Percentiles rank a stretch among this genome's conserved stretches.
Evolutionary conservation across 169 alveolate species (phyloP).

Genomic region (Amoebophrya sp.): DNA sequence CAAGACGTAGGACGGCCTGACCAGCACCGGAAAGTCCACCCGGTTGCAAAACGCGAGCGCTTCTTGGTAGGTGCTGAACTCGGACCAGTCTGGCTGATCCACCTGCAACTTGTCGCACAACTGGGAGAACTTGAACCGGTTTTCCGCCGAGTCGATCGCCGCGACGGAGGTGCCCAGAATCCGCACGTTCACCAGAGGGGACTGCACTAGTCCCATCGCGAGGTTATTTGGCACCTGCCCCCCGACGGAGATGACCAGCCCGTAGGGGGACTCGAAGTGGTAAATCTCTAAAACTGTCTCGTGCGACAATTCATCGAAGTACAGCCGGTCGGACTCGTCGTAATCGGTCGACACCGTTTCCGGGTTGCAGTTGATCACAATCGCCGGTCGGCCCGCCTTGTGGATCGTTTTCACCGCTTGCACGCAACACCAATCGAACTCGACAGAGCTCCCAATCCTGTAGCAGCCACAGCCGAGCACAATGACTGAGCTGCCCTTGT

Average conservation of each 20-base stretch:
- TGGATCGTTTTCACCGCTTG: constrained; percentile 68
- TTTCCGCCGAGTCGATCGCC: constrained; percentile 73
- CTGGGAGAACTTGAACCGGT: constrained; percentile 68
- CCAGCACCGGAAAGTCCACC: constrained; percentile 71
- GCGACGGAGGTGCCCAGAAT: constrained; percentile 75
- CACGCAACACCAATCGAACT: constrained; percentile 81
- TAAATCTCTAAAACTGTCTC: background rate
- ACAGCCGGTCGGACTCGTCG: constrained; percentile 67
- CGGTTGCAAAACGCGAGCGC: constrained; percentile 29
- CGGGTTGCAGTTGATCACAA: constrained; percentile 76
- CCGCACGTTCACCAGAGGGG: constrained; percentile 53
- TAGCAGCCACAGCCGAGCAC: constrained; percentile 78
- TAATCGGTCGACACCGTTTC: constrained; percentile 82
- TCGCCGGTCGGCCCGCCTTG: constrained; percentile 50
- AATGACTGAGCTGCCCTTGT: constrained; percentile 39
- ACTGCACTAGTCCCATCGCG: constrained; percentile 52
- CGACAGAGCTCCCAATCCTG: constrained; percentile 74
- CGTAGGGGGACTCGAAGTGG: constrained; percentile 62
- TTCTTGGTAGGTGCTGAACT: constrained; percentile 55
- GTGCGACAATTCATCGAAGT: background rate
- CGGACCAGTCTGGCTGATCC: constrained; percentile 81
- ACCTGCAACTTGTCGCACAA: constrained; percentile 70
- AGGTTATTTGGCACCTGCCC: constrained; percentile 82
- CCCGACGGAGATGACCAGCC: constrained; percentile 70
- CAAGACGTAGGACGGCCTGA: constrained; percentile 78